Conservation (phyloP, 108 stramenopile genomes). For the Nitzschia palea region DNA sequence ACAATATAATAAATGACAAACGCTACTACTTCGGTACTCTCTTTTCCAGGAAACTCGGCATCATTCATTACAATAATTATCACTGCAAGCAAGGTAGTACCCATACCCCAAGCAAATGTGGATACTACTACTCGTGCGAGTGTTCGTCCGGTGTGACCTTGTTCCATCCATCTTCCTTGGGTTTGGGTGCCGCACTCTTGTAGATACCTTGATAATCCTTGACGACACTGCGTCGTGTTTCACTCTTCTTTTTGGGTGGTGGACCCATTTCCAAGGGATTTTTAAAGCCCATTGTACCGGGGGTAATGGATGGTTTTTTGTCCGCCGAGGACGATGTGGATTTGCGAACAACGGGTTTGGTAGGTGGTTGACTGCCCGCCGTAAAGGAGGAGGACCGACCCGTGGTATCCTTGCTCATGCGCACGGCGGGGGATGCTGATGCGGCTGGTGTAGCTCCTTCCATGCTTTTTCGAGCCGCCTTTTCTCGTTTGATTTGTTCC, state of each 20-base stretch:
- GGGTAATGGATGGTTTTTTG: too few relatives aligned
- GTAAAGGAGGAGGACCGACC: too few relatives aligned
- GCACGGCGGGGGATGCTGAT: background rate
- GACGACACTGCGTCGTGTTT: slow-evolving; percentile 2
- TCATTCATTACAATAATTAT: too few relatives aligned
- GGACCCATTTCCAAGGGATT: background rate
- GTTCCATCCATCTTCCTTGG: slow-evolving; percentile 12
- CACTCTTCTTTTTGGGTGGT: background rate
- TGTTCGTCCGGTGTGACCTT: slow-evolving; percentile 11
- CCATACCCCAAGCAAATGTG: too few relatives aligned
- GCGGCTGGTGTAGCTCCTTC: background rate
- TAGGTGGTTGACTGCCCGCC: too few relatives aligned
- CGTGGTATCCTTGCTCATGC: background rate
- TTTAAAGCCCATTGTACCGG: background rate
- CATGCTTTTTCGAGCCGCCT: slow-evolving; percentile 7
- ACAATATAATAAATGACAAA: too few relatives aligned
- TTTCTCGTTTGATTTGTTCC: slow-evolving; percentile 32
- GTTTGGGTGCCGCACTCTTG: slow-evolving; percentile 18
- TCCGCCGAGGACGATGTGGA: too few relatives aligned
- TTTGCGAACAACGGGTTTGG: too few relatives aligned
- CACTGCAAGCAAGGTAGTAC: too few relatives aligned
- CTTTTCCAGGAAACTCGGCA: too few relatives aligned
- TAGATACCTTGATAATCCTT: slow-evolving; percentile 29
- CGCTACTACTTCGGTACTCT: too few relatives aligned
- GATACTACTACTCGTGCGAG: too few relatives aligned